These are phyloP conservation scores for Paraphaeosphaeria minitans DNA, from an alignment of 2,329 filamentous ascomycete species.

Conservation along the genomic window DNA sequence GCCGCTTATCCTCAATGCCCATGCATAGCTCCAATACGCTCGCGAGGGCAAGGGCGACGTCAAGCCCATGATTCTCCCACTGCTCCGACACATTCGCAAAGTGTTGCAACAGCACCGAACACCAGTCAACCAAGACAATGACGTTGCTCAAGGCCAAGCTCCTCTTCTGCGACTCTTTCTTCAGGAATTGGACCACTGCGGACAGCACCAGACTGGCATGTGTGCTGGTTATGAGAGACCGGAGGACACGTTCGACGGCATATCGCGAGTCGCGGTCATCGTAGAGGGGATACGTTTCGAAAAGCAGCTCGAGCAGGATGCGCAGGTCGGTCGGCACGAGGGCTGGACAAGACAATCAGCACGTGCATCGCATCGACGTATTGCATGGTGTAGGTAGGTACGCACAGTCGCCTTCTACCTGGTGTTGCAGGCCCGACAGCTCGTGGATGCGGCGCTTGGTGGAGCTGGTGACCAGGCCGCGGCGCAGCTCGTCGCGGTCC, in stretches of 20 bases:
- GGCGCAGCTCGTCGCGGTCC: conserved; percentile 44
- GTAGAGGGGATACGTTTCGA: conserved; percentile 87
- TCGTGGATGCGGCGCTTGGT: conserved; percentile 55
- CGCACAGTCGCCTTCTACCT: conserved; percentile 52
- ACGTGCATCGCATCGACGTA: not conserved
- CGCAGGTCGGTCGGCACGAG: conserved; percentile 53
- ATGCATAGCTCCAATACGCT: conserved; percentile 79
- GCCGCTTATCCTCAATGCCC: conserved; percentile 46
- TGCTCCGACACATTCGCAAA: conserved; percentile 63
- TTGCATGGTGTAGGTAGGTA: conserved; percentile 4
- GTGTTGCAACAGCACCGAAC: conserved; percentile 75
- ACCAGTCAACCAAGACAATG: conserved; percentile 92
- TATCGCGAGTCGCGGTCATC: conserved; percentile 81
- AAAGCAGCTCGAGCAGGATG: conserved; percentile 72
- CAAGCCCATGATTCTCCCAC: conserved; percentile 68
- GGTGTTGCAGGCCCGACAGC: conserved; percentile 52
- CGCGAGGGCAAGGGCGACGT: conserved; percentile 72
- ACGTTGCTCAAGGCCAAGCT: conserved; percentile 79
- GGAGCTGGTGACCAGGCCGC: conserved; percentile 53
- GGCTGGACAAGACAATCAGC: conserved; percentile 33
- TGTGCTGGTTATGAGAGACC: conserved; percentile 65
- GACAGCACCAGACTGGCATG: conserved; percentile 64
- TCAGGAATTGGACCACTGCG: conserved; percentile 69
- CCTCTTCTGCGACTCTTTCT: conserved; percentile 74
- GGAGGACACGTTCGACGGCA: conserved; percentile 81